Conservation (phyloP, 257 asterid species). For the Solanum bulbocastanum region DNA sequence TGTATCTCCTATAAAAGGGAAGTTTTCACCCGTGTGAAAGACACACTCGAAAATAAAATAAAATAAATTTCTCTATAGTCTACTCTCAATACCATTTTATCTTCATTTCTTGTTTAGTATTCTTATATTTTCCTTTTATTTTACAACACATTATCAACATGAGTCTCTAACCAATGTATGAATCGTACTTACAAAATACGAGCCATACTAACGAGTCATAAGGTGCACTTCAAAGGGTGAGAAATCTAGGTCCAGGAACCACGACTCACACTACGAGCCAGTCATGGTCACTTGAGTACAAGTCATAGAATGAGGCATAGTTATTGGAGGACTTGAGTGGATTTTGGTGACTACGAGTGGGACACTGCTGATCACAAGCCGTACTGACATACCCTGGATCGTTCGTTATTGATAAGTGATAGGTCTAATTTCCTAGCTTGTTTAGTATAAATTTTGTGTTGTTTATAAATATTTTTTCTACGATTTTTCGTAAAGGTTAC, state of each 20-base stretch:
- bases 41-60: no score
- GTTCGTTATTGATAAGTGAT: no score
- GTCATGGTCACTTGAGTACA: neutral
- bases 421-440: neutral
- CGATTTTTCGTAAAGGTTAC: no score
- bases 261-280: neutral
- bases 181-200: neutral
- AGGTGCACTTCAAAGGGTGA: neutral
- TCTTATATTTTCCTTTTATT: no score
- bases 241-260: neutral
- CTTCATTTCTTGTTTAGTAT: no score
- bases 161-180: neutral
- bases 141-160: no score
- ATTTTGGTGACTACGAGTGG: neutral
- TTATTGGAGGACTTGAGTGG: neutral
- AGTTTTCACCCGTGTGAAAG: no score
- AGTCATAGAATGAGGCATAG: neutral
- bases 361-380: neutral
- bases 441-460: no score
- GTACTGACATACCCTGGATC: neutral
- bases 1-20: no score
- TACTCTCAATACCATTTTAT: no score
- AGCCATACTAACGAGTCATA: neutral
- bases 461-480: no score
- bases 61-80: no score